Conservation (phyloP, 805 yeast genomes). For the Wickerhamia fluorescens region DNA sequence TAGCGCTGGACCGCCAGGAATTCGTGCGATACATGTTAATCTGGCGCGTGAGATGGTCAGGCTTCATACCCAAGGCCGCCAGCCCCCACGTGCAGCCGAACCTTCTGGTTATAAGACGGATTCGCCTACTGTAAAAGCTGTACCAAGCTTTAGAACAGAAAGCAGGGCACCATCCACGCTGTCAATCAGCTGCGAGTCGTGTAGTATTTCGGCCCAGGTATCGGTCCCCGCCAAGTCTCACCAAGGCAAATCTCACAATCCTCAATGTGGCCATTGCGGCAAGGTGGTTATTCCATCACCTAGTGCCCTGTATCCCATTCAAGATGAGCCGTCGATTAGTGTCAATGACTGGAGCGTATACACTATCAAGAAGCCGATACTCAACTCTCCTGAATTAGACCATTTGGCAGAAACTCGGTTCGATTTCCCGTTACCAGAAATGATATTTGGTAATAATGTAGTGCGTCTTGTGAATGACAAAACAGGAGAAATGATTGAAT, state of each 20-base stretch:
- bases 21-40: constrained; percentile 48
- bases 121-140: neutral
- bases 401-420: constrained; percentile 48
- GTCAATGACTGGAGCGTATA: constrained; percentile 70
- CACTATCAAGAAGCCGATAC: constrained; percentile 69
- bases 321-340: constrained; percentile 62
- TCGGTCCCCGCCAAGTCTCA: constrained; percentile 41
- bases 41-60: constrained; percentile 59
- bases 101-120: neutral
- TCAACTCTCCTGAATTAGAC: constrained; percentile 69
- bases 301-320: constrained; percentile 52
- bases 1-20: no score
- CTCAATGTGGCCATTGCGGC: constrained; percentile 60
- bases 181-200: constrained; percentile 10
- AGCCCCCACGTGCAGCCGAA: constrained; percentile 4
- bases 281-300: constrained; percentile 76
- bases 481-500: constrained; percentile 42
- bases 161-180: neutral
- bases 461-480: constrained; percentile 43
- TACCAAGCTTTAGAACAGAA: no score
- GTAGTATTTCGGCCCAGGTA: constrained; percentile 9
- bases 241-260: constrained; percentile 29
- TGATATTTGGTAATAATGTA: constrained; percentile 87
- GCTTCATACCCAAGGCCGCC: constrained; percentile 41
- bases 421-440: constrained; percentile 87